phyloP scores from a whole-genome alignment of 2,329 filamentous ascomycete species.

The Zopfia rhizophila region DNA sequence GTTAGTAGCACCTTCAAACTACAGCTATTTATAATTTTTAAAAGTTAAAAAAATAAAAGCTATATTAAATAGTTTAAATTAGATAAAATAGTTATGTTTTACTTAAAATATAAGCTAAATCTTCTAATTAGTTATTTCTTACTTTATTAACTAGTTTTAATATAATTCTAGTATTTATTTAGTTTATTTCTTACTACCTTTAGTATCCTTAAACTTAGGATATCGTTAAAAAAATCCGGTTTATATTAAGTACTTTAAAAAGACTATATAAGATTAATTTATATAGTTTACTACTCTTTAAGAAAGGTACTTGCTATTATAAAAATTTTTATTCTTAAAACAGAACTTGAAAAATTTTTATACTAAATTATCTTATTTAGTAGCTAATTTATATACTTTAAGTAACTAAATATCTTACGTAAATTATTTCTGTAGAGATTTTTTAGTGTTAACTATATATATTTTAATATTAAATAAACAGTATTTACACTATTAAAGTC shows the following conservation, averaged over 20 bases:
- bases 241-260: constrained; percentile 13
- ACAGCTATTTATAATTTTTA: constrained; percentile 9
- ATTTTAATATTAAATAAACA: no score
- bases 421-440: no score
- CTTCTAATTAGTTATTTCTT: constrained; percentile 8
- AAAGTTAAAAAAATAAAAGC: constrained; percentile 13
- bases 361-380: background rate
- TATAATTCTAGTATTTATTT: constrained; percentile 14
- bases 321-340: constrained; percentile 8
- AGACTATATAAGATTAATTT: constrained; percentile 16
- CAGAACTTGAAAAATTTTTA: constrained; percentile 14
- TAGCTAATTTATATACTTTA: background rate
- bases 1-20: no score
- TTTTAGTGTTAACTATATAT: no score
- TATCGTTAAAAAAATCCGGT: constrained; percentile 15
- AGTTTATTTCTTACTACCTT: constrained; percentile 7
- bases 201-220: constrained; percentile 13
- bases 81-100: constrained; percentile 4
- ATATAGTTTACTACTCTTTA: constrained; percentile 14
- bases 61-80: constrained; percentile 9
- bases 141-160: constrained; percentile 12
- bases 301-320: constrained; percentile 21
- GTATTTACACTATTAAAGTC: no score
- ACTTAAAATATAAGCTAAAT: constrained; percentile 13
- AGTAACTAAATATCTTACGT: constrained; percentile 5